phyloP scores from a whole-genome alignment of 352 stramenopile species.

The Globisporangium echinulatum region DNA sequence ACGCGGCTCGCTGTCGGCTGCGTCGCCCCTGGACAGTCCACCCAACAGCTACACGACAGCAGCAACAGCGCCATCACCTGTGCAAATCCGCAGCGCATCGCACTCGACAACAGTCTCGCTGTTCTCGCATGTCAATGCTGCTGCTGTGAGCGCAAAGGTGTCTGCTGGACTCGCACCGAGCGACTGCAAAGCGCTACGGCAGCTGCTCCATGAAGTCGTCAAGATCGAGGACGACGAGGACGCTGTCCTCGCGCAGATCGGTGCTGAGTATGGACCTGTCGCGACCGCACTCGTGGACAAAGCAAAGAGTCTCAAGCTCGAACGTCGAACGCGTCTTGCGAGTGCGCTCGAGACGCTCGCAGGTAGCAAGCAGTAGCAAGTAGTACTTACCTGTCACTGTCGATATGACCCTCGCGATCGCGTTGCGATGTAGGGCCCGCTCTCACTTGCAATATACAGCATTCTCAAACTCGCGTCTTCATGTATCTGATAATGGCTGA shows the following conservation, averaged over 20 bases:
- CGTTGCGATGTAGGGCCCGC: no score
- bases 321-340: constrained; percentile 2
- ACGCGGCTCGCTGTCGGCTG: constrained; percentile 1
- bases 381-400: background rate
- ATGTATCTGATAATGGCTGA: no score
- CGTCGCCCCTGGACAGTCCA: constrained; percentile 1
- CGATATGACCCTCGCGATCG: no score
- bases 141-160: background rate
- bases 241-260: background rate
- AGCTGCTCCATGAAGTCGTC: constrained; percentile 6
- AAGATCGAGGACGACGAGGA: constrained; percentile 9
- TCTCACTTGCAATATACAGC: no score
- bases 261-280: background rate
- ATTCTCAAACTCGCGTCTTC: no score
- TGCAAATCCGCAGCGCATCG: background rate
- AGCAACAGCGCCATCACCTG: background rate
- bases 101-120: background rate
- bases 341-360: constrained; percentile 2
- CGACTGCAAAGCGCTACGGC: background rate
- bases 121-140: background rate
- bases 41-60: background rate
- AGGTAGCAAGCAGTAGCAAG: background rate
- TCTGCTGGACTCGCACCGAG: background rate
- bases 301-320: background rate
- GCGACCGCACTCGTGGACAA: constrained; percentile 2